Base-by-base conservation (phyloP, 768 basidiomycete genomes). In the Tephrocybe sp. region DNA sequence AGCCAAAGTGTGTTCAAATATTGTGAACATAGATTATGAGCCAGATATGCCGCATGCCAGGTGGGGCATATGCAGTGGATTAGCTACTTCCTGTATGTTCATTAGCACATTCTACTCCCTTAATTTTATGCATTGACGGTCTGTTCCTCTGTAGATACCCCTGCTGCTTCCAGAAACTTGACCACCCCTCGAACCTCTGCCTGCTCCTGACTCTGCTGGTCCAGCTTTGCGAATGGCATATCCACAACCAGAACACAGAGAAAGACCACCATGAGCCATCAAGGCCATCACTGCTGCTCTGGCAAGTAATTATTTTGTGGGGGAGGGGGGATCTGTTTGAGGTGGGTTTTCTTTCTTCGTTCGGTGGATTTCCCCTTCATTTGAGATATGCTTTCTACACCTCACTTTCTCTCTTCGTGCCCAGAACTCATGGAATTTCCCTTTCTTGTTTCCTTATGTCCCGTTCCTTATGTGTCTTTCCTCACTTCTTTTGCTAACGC, bases 291-390 rank as follows among this genome's bases (percentile, higher is more conserved):
- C 67, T n/a, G 74, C 68, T 6, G 65, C 73, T 1, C 61, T 92
- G 11, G 82, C 81, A 26, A 79, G 83, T 5, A 97, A 98, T 62
- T 96, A 98, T 64, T 79, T 87, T 56, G 84, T 99, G 28, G 94
- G 94, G 15, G 88, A 92, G 46, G 83, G 79, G 2, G 70, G 69
- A n/a, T 19, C 36, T 6, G 5, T 77, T 98, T 51, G 82, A 87
- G 35, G 75, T 98, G 6, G 0, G 50, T 72, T 73, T 0, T 70
- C 76, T 1, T 63, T 60, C 1, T 69, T 76, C 1, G 75, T 74
- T 9, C 74, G 75, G 0, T 71, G 76, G 24, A 21, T 82, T 19
- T 87, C 88, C n/a, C 78, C 89, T 0, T 91, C n/a, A n/a, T n/a
- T n/a, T n/a, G n/a, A n/a, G n/a, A n/a, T n/a, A n/a, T n/a, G n/a